Base-by-base conservation (phyloP, 140 eudicot genomes). In the Stevia rebaudiana region DNA sequence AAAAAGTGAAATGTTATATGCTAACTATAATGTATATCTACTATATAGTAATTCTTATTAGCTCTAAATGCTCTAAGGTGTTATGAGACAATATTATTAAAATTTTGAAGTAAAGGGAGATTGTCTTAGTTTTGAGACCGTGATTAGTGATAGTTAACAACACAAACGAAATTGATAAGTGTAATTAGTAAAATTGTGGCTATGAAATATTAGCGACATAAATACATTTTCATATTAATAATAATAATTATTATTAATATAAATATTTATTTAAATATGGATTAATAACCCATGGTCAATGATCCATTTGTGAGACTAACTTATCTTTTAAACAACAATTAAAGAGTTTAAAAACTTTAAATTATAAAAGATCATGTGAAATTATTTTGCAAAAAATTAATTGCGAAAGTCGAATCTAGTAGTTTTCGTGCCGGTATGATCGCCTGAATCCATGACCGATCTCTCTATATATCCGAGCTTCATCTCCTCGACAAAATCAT, bases 401-500 rank as follows among this genome's bases (percentile, higher is more conserved):
- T 44, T 23, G 4, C 6, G 9, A 16, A 55, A 11, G 30, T 47
- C 1, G 57, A 47, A 54, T 43, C 59, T 42, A 23, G 49, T 67
- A 50, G 74, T 31, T 67, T 74, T 60, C 63, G 23, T 66, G 68
- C 43, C 61, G 3, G 56, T 19, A 15, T 15, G 15, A 15, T 56
- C 61, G 78, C 73, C 78, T 67, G 37, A 74, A 53, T 56, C 62
- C 19, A 58, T 60, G 74, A 22, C 39, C 33, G 7, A 74, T 44
- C 39, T 41, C 63, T 60, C 71, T 68, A 74, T 74, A 74, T 67
- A 67, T 63, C 37, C 11, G 57, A 4, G 25, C 57, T 56, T 66
- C 67, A 36, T 59, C 56, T 25, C 67, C 57, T 36, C 41, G 2
- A 6, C 41, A 36, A 36, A 36, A 7, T 0, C 41, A 36, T 36